A percentile compares a stretch with the other conserved stretches of the same genome.
These are phyloP conservation scores for Hypoxylon rickii DNA, from an alignment of 495 filamentous ascomycete genomes.

Conservation along the genomic window DNA sequence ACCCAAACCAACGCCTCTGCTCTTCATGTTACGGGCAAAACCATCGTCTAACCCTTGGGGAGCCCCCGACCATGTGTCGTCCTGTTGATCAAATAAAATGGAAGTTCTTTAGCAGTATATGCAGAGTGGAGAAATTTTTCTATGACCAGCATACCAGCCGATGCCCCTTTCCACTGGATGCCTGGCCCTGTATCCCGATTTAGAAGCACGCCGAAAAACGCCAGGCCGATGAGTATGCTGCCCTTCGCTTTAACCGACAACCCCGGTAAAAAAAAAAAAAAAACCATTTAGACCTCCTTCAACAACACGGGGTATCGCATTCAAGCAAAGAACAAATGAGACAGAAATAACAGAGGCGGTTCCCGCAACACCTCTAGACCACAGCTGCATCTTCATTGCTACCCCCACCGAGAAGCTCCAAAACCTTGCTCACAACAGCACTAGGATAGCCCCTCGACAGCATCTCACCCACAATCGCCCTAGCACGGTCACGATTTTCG, in stretches of 20 bases:
- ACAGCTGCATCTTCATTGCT: conserved; percentile 34
- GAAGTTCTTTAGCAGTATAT: conserved; percentile 37
- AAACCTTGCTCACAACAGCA: conserved; percentile 88
- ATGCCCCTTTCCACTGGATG: conserved; percentile 27
- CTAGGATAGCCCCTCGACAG: conserved; percentile 85
- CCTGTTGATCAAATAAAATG: conserved; percentile 12
- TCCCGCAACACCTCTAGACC: conserved; percentile 9
- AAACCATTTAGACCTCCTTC: conserved; percentile 26
- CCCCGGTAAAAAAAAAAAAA: conserved; percentile 23
- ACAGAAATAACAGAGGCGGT: conserved; percentile 18
- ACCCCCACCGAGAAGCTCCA: conserved; percentile 80
- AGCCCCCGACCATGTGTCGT: not conserved
- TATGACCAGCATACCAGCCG: conserved; percentile 37
- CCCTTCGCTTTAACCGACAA: conserved; percentile 34
- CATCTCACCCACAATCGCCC: conserved; percentile 85
- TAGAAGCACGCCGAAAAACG: conserved; percentile 31
- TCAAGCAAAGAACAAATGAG: conserved; percentile 39
- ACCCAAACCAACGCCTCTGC: conserved; percentile 7
- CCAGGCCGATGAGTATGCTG: conserved; percentile 24
- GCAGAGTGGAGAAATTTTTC: conserved; percentile 43
- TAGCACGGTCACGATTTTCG: conserved; percentile 74
- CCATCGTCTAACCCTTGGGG: conserved; percentile 9
- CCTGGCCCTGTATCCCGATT: conserved; percentile 24
- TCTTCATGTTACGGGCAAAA: conserved; percentile 9
- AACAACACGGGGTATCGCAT: conserved; percentile 47